Evolutionary conservation across 176 grass and related monocot species (phyloP), one percentile per base, ranked within the genome.

Genomic region (Metroxylon sagu): DNA sequence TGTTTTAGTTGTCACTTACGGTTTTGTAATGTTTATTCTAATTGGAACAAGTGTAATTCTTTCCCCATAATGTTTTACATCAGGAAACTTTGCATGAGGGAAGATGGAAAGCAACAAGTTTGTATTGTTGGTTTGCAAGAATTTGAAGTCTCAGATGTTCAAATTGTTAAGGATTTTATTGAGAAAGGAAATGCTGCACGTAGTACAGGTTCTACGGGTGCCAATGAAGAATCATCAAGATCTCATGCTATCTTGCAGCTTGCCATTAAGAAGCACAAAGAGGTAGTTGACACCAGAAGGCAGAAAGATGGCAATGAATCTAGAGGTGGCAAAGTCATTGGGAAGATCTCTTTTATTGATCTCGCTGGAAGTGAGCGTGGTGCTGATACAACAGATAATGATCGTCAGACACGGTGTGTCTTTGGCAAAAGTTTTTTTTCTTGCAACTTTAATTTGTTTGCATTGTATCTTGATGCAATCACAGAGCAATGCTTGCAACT

Each of bases 331-430:
- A 98, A 89, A 67, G 54, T 79, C n/a, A 73, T 98, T 64, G 93
- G 93, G 1, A 98, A 98, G 70, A 89, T 98, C 64, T 91, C 86
- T 8, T 98, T 98, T 75, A 98, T 98, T 76, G 93, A 98, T 80
- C 87, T 98, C 67, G 93, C 93, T 56, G 93, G 93, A 59, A 98
- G 87, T n/a, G 93, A 98, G 60, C 93, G 93, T 68, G 93, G 93
- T 29, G 93, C 93, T 65, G 93, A 98, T 82, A 98, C 93, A 56
- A 98, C 93, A 16, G 93, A 98, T 17, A 98, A 98, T 39, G 87
- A 98, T 62, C 80, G 93, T 55, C 93, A 85, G 60, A 98, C 93
- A 67, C 85, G 93, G 93, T 98, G 6, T 17, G 67, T 62, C 6
- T 35, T 26, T 35, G 1, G 21, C 3, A 5, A 5, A 3, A 25